phyloP scores from a whole-genome alignment of 345 rosid genomes.

The Diplotaxis tenuifolia region DNA sequence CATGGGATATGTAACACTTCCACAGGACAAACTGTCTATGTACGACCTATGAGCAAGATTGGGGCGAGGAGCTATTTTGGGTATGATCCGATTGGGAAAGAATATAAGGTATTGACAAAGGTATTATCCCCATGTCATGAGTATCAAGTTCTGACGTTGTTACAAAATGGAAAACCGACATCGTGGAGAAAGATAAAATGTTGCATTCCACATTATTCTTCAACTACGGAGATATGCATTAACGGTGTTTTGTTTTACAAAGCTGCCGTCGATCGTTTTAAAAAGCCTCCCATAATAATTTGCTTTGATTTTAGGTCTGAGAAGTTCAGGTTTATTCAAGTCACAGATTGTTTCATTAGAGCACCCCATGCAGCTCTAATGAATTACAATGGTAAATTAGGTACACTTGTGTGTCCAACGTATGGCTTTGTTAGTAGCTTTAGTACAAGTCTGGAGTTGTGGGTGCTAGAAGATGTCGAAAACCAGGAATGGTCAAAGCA shows the following conservation, averaged over 20 bases:
- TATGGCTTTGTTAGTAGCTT: not conserved
- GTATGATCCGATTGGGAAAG: no score
- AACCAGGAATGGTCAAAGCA: not conserved
- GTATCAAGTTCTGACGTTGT: no score
- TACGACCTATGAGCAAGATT: no score
- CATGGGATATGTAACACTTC: no score
- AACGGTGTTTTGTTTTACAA: not conserved
- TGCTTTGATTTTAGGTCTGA: not conserved
- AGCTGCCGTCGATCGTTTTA: not conserved
- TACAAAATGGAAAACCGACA: no score
- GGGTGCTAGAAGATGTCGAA: no score
- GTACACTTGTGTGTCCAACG: not conserved
- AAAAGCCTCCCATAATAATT: not conserved
- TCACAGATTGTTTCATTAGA: not conserved
- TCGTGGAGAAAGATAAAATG: no score
- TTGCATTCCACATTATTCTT: not conserved
- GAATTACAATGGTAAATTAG: not conserved
- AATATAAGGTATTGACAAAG: no score
- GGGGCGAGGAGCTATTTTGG: no score
- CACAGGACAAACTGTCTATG: no score
- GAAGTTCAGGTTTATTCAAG: not conserved
- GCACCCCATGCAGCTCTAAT: not conserved
- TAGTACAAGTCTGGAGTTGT: not conserved
- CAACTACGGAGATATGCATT: not conserved
- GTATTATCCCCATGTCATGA: no score